Conservation (phyloP, 169 alveolate genomes). For the Plasmodium cynomolgi region DNA sequence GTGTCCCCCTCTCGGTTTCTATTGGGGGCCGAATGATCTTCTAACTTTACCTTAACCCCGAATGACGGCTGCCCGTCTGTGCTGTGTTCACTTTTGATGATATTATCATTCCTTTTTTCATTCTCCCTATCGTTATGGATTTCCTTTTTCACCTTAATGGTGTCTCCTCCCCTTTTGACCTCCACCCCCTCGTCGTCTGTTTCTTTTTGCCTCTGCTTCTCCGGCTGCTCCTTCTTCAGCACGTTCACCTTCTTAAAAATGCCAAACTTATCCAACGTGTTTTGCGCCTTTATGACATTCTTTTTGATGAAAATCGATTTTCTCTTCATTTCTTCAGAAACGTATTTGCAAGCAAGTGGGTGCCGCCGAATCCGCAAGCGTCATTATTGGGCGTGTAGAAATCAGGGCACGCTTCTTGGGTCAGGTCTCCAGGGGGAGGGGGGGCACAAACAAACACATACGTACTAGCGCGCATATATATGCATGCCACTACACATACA, state of each 20-base stretch:
- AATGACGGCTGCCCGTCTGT: background rate
- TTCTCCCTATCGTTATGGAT: background rate
- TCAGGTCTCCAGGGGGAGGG: background rate
- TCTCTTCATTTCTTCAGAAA: slow-evolving; percentile 56
- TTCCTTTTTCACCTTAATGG: slow-evolving; percentile 25
- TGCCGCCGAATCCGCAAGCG: background rate
- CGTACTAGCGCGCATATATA: background rate
- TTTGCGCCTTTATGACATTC: slow-evolving; percentile 49
- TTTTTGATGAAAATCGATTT: slow-evolving; percentile 40
- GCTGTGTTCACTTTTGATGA: background rate
- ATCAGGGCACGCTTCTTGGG: background rate
- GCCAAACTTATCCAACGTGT: slow-evolving; percentile 73
- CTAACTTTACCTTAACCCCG: slow-evolving; percentile 7
- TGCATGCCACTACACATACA: background rate
- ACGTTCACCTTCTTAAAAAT: slow-evolving; percentile 62
- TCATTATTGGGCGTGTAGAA: slow-evolving; percentile 4
- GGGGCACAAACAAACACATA: background rate
- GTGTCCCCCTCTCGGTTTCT: background rate
- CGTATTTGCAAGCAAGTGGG: background rate
- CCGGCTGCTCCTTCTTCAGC: slow-evolving; percentile 7
- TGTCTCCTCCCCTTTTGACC: background rate
- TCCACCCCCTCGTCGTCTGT: background rate
- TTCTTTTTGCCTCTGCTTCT: background rate
- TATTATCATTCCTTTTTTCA: slow-evolving; percentile 2
- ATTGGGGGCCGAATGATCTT: background rate